These are phyloP conservation scores for Chlorella sp. DNA, from an alignment of 139 green algal genomes.

Conservation along the genomic window DNA sequence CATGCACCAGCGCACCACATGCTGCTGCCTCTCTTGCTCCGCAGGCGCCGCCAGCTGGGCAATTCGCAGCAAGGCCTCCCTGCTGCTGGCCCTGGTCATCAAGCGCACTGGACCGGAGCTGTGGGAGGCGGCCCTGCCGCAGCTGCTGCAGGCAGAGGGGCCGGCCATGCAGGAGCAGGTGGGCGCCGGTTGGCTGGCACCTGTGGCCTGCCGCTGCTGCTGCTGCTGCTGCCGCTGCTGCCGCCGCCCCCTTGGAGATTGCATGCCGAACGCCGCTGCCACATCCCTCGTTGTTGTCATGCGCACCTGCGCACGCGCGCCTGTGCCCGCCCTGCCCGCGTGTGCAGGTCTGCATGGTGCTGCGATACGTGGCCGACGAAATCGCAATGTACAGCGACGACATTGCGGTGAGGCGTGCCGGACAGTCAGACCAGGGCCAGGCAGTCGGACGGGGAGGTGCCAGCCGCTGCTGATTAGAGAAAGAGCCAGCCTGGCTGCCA, in stretches of 20 bases:
- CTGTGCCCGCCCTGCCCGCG: not conserved
- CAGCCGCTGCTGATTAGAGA: too few relatives aligned
- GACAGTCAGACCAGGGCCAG: too few relatives aligned
- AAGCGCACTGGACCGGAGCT: conserved; percentile 66
- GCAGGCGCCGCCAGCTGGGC: conserved; percentile 51
- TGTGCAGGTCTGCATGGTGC: conserved; percentile 67
- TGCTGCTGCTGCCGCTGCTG: not conserved
- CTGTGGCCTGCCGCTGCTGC: not conserved
- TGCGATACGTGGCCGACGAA: conserved; percentile 81
- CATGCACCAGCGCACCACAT: too few relatives aligned
- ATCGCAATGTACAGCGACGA: conserved; percentile 66
- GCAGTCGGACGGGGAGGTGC: too few relatives aligned
- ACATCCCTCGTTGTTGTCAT: too few relatives aligned
- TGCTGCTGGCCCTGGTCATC: conserved; percentile 74
- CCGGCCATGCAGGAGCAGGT: conserved; percentile 47
- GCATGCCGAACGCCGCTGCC: too few relatives aligned
- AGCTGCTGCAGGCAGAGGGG: conserved; percentile 63
- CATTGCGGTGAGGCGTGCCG: conserved; percentile 15
- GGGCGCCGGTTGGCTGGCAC: conserved; percentile 24
- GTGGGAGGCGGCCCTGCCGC: conserved; percentile 65
- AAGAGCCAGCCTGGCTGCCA: too few relatives aligned
- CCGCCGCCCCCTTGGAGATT: too few relatives aligned
- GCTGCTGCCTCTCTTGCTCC: not conserved
- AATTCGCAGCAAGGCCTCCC: conserved; percentile 71
- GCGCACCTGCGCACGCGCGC: too few relatives aligned